phyloP scores from a whole-genome alignment of 108 stramenopile genomes.

The Skeletonema marinoi region DNA sequence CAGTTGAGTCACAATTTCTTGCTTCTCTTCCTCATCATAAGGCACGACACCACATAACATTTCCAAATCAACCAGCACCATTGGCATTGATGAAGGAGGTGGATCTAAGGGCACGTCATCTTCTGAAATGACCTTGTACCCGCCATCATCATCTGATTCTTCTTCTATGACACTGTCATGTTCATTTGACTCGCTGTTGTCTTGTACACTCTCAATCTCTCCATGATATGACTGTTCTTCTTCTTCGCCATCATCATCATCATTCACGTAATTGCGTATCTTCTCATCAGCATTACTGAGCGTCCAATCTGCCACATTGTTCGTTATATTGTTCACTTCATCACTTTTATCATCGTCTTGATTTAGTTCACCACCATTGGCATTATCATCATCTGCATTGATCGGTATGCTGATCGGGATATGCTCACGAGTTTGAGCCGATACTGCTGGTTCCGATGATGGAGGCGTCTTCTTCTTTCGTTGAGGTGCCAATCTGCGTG shows the following conservation, averaged over 20 bases:
- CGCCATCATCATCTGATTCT: conserved; percentile 4
- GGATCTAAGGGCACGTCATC: conserved; percentile 32
- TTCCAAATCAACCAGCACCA: conserved; percentile 52
- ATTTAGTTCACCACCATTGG: conserved; percentile 3
- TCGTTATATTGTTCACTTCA: conserved; percentile 9
- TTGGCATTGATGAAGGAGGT: conserved; percentile 34
- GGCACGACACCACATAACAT: conserved; percentile 43
- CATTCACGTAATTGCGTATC: background rate
- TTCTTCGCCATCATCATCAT: conserved; percentile 9
- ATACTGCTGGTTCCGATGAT: background rate
- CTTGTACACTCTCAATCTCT: conserved; percentile 34
- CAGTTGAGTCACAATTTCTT: conserved; percentile 28
- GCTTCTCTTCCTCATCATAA: conserved; percentile 20
- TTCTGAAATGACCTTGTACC: conserved; percentile 23
- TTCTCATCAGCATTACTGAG: conserved; percentile 1
- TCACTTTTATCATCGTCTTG: background rate
- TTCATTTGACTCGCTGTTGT: background rate
- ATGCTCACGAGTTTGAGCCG: background rate
- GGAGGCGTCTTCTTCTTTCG: conserved; percentile 13
- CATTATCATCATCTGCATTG: conserved; percentile 3
- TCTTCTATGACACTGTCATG: conserved; percentile 5
- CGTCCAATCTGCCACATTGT: conserved; percentile 25
- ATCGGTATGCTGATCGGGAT: background rate
- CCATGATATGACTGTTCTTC: conserved; percentile 20
- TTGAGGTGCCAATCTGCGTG: conserved; percentile 36